Base-by-base conservation (phyloP, 495 filamentous ascomycete species). In the Neurospora sp. region DNA sequence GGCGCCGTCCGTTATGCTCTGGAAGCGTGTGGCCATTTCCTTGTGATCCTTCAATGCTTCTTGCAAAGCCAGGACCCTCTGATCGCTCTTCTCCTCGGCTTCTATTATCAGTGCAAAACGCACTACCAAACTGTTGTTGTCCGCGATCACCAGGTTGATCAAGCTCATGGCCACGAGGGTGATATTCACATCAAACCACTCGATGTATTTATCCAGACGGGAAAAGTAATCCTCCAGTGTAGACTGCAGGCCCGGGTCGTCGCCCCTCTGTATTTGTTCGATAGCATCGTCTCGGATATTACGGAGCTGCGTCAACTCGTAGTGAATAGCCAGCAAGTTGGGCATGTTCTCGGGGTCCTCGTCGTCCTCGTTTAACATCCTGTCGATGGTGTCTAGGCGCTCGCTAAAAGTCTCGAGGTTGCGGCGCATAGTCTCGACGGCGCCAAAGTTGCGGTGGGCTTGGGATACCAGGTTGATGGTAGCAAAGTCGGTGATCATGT, bases 231-330 rank as follows among this genome's bases (percentile, higher is more conserved):
- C 93, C 76, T 92, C 89, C 74, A 99, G 80, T 1, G 94, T 98
- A 46, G 84, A 87, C 80, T 95, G 90, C 73, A 93, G 84, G 75
- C 92, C 91, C 14, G 85, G 79, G 77, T 96, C 93, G 71, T 90
- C 84, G 14, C 91, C 88, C 78, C 91, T 89, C 76, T 88, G 86
- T 79, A 95, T 95, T 86, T 98, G 96, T 78, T 97, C 93, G 88
- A 99, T 93, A 4, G 96, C 94, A 83, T 95, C 92, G 83, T 97
- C 96, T 69, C 94, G 89, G 74, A 98, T 97, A 79, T 98, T 95
- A 75, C 95, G 87, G 82, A 99, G 82, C 79, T 92, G 89, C 9
- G 94, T 97, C 72, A 99, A 88, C 78, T 93, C 92, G 85, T 96
- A 96, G 83, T 99, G 96, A 42, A 94, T 86, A 62, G 90, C 86